Base-by-base conservation (phyloP, 768 basidiomycete genomes). In the Bullera alba region DNA sequence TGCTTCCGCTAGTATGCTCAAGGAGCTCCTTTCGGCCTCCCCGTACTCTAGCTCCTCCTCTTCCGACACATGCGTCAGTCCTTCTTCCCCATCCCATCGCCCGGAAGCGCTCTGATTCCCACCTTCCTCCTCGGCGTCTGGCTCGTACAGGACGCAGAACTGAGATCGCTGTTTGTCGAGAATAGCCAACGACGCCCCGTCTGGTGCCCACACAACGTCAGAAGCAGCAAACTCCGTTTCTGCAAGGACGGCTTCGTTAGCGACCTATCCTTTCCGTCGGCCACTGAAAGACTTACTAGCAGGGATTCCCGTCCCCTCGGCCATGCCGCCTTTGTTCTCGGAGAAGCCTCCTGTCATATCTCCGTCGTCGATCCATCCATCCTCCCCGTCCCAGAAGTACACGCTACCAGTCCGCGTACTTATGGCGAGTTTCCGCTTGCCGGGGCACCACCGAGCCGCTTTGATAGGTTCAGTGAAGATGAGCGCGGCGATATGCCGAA, bases 291-390 rank as follows among this genome's bases (percentile, higher is more conserved):
- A 23, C 87, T 74, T 65, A 86, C 86, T 81, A n/a, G 84, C 80
- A 28, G 91, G 91, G 3, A 95, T 81, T 5, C 87, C 87, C 28
- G 92, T 80, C 60, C 88, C 92, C 70, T 93, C 91, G 2, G 88
- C 87, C 73, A 89, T 63, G 41, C 48, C 61, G 17, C 62, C 58
- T 47, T 53, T 38, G 81, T 77, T 78, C 84, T 87, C 54, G 61
- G 23, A 10, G 25, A 10, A 6, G 10, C 21, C 19, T 21, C 30
- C 48, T 22, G 21, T 29, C 15, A 41, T 23, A 12, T 36, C 49
- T 2, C 29, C 57, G 12, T 64, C 67, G 16, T 67, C 59, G 27
- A 60, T 63, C 70, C 70, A 72, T 8, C 59, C 60, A 10, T 50
- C 58, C 34, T 62, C 58, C 28, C 54, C 67, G 42, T 72, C 69